These are phyloP conservation scores for Colletotrichum horii DNA, from an alignment of 2,329 filamentous ascomycete genomes.

Conservation along the genomic window DNA sequence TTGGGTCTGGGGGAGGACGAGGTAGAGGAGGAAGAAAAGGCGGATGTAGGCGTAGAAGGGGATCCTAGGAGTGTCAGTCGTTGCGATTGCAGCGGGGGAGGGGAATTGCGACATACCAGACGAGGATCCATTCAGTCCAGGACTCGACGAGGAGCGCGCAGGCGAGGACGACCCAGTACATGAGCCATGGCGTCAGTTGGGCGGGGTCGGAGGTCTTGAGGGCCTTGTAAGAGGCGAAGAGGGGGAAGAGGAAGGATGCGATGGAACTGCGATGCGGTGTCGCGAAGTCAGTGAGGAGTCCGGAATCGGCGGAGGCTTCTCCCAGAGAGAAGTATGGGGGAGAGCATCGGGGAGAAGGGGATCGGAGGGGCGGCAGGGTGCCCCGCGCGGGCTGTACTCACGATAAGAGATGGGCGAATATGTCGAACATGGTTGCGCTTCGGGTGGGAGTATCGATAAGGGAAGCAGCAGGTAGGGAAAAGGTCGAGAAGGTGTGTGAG, in stretches of 20 bases:
- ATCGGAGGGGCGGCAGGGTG: not conserved
- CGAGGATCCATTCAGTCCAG: slow-evolving; percentile 85
- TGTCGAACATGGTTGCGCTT: slow-evolving; percentile 69
- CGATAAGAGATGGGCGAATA: slow-evolving; percentile 80
- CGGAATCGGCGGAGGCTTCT: not conserved
- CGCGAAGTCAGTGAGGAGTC: not conserved
- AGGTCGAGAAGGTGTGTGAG: slow-evolving; percentile 1
- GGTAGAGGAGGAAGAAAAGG: slow-evolving; percentile 85
- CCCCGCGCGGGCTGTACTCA: slow-evolving; percentile 50
- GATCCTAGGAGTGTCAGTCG: slow-evolving; percentile 56
- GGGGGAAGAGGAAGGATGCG: slow-evolving; percentile 89
- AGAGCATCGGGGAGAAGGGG: not conserved
- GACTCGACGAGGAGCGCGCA: slow-evolving; percentile 83
- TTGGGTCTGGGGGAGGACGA: slow-evolving; percentile 97
- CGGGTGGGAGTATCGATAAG: not conserved
- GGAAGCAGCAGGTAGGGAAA: not conserved
- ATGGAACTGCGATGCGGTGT: slow-evolving; percentile 64
- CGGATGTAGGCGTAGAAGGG: slow-evolving; percentile 95
- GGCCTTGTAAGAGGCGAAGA: slow-evolving; percentile 98
- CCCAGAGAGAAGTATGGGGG: not conserved
- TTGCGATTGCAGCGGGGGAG: not conserved
- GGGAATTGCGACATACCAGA: slow-evolving; percentile 62
- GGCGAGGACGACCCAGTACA: slow-evolving; percentile 97
- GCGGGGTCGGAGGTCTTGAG: slow-evolving; percentile 90
- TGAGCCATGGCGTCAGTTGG: slow-evolving; percentile 94